Percentiles rank a stretch among this genome's conserved stretches.
These are phyloP conservation scores for Pseudogymnoascus sp. DNA, from an alignment of 2,329 filamentous ascomycete species.

Conservation along the genomic window DNA sequence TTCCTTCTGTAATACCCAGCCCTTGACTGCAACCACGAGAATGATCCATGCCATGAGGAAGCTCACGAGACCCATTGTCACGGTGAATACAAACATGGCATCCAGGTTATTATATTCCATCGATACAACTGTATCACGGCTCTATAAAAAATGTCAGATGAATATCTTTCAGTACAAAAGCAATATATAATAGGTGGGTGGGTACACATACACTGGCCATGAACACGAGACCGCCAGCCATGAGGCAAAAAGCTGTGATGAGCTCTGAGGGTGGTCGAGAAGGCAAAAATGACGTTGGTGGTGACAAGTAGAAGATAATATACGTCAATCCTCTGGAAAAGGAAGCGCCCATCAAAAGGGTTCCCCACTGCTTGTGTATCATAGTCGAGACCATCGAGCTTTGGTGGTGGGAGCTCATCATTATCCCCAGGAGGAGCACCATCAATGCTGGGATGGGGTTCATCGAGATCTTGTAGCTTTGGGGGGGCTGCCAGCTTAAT, in stretches of 20 bases:
- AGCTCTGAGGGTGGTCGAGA: constrained; percentile 85
- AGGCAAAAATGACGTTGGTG: constrained; percentile 70
- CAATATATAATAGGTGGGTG: not conserved
- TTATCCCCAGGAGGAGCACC: constrained; percentile 78
- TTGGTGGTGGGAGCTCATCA: constrained; percentile 86
- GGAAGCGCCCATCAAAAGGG: constrained; percentile 71
- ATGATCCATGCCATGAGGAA: constrained; percentile 82
- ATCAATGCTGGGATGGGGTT: constrained; percentile 85
- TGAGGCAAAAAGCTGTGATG: constrained; percentile 77
- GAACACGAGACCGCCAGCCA: constrained; percentile 81
- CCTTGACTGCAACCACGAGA: constrained; percentile 71
- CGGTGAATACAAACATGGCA: constrained; percentile 88
- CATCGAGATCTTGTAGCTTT: constrained; percentile 64
- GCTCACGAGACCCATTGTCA: constrained; percentile 74
- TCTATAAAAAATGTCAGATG: constrained; percentile 37
- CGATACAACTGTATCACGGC: constrained; percentile 65
- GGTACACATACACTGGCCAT: constrained; percentile 68
- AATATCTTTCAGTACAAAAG: not conserved
- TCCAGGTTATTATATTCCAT: constrained; percentile 72
- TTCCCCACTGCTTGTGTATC: constrained; percentile 92
- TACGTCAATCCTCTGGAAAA: constrained; percentile 75
- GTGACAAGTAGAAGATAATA: constrained; percentile 67
- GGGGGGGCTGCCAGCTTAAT: constrained; percentile 47
- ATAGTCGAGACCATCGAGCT: constrained; percentile 75
- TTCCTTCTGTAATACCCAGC: constrained; percentile 60